Percentiles rank a stretch among this genome's conserved stretches.
Evolutionary conservation across 192 early-diverging fungal species (phyloP).

Genomic region (Rhizophagus clarus): DNA sequence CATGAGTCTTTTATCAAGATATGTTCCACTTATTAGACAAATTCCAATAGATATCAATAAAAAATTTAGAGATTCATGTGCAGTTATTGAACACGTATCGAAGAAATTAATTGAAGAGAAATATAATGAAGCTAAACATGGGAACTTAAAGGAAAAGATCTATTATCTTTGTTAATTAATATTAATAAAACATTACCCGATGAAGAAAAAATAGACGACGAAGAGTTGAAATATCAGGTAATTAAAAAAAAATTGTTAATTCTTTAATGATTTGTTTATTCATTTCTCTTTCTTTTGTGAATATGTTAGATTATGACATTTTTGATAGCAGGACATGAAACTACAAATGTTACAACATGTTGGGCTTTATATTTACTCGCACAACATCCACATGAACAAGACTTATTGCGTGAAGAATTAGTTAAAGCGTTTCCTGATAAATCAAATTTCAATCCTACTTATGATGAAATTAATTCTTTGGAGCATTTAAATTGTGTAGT

Average conservation of each 20-base stretch:
- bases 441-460: conserved; percentile 43
- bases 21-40: conserved; percentile 34
- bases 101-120: conserved; percentile 40
- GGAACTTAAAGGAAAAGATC: conserved; percentile 38
- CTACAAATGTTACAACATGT: conserved; percentile 46
- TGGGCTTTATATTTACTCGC: conserved; percentile 61
- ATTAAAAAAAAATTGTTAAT: no score
- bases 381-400: conserved; percentile 45
- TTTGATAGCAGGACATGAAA: conserved; percentile 56
- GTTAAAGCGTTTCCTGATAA: conserved; percentile 41
- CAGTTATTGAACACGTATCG: conserved; percentile 38
- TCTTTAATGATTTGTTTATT: not conserved
- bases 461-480: conserved; percentile 51
- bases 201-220: conserved; percentile 42
- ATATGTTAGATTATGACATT: not conserved
- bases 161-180: conserved; percentile 48
- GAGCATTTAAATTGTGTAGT: conserved; percentile 52
- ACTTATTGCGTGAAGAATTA: conserved; percentile 50
- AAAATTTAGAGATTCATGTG: conserved; percentile 16
- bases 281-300: not conserved
- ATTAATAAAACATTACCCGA: conserved; percentile 44
- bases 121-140: conserved; percentile 24
- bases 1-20: conserved; percentile 34
- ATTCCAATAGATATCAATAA: conserved; percentile 27
- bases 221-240: conserved; percentile 48